A percentile compares a stretch with the other conserved stretches of the same genome.
Evolutionary conservation across 345 rosid genomes (phyloP).

Genomic region (Viola odorata): DNA sequence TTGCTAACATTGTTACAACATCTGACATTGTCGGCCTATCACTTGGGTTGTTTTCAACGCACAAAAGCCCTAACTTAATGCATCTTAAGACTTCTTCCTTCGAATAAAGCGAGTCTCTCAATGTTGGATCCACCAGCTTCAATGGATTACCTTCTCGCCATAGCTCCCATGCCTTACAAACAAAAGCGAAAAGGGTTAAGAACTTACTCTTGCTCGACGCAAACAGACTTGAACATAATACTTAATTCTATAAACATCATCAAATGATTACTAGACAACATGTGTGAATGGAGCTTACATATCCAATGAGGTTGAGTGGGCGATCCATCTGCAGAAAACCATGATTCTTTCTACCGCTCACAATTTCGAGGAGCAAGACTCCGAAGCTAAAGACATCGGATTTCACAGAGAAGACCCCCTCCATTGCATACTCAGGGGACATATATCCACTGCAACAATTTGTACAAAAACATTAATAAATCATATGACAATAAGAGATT

Average conservation of each 20-base stretch:
- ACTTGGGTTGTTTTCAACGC: slow-evolving; percentile 1
- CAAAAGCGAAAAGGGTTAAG: neutral
- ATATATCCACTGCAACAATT: slow-evolving; percentile 14
- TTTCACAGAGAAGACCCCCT: slow-evolving; percentile 20
- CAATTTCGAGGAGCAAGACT: too few relatives aligned
- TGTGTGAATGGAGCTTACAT: slow-evolving; percentile 7
- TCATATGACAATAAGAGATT: too few relatives aligned
- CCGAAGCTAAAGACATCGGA: slow-evolving; percentile 18
- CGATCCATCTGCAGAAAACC: neutral
- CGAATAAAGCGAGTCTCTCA: neutral
- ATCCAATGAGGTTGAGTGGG: slow-evolving; percentile 10
- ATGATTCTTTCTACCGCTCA: slow-evolving; percentile 9
- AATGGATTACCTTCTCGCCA: slow-evolving; percentile 10
- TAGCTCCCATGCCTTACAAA: slow-evolving; percentile 18
- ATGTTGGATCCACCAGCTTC: slow-evolving; percentile 4
- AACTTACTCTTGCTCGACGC: too few relatives aligned
- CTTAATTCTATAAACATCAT: too few relatives aligned
- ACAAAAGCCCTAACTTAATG: slow-evolving; percentile 13
- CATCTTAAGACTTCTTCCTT: slow-evolving; percentile 8
- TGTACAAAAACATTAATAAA: too few relatives aligned
- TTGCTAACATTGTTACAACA: slow-evolving; percentile 13
- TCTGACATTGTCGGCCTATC: slow-evolving; percentile 15
- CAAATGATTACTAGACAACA: too few relatives aligned
- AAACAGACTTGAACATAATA: too few relatives aligned
- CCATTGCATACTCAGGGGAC: slow-evolving; percentile 19